phyloP scores from a whole-genome alignment of 2,329 filamentous ascomycete genomes.

The Pseudogymnoascus sp. region DNA sequence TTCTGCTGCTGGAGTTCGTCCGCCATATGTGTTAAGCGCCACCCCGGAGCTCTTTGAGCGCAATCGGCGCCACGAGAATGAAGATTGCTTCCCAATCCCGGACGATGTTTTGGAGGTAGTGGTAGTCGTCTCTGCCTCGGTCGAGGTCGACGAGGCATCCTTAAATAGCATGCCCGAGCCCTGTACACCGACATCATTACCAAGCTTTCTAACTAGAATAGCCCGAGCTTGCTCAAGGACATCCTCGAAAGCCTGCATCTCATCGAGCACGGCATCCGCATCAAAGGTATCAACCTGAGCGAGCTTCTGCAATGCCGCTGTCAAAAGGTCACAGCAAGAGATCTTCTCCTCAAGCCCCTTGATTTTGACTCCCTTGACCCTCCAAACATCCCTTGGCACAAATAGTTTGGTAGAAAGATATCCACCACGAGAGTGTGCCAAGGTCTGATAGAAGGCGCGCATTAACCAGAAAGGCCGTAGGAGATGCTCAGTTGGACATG shows the following conservation, averaged over 20 bases:
- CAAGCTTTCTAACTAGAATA: conserved; percentile 71
- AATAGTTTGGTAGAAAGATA: conserved; percentile 90
- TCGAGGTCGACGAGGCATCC: conserved; percentile 46
- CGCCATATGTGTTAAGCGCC: conserved; percentile 46
- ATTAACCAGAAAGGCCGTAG: conserved; percentile 98
- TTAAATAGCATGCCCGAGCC: conserved; percentile 68
- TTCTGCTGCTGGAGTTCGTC: conserved; percentile 35
- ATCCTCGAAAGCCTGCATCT: conserved; percentile 83
- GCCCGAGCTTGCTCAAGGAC: conserved; percentile 81
- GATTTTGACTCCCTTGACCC: conserved; percentile 86
- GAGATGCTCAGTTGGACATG: conserved; percentile 81
- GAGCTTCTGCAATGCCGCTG: conserved; percentile 78
- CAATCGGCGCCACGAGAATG: conserved; percentile 84
- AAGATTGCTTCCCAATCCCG: conserved; percentile 65
- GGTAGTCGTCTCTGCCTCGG: conserved; percentile 38
- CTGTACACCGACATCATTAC: conserved; percentile 85
- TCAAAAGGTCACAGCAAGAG: conserved; percentile 81
- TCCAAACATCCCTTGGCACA: conserved; percentile 86
- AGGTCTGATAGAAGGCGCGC: conserved; percentile 85
- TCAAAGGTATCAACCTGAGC: conserved; percentile 79
- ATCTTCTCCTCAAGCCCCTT: conserved; percentile 91
- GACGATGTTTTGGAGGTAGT: conserved; percentile 44
- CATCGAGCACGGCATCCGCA: conserved; percentile 83
- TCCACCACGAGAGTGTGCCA: conserved; percentile 83
- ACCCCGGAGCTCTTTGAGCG: conserved; percentile 79